These are phyloP conservation scores for Populus deltoides DNA, from an alignment of 345 rosid genomes.

Conservation along the genomic window DNA sequence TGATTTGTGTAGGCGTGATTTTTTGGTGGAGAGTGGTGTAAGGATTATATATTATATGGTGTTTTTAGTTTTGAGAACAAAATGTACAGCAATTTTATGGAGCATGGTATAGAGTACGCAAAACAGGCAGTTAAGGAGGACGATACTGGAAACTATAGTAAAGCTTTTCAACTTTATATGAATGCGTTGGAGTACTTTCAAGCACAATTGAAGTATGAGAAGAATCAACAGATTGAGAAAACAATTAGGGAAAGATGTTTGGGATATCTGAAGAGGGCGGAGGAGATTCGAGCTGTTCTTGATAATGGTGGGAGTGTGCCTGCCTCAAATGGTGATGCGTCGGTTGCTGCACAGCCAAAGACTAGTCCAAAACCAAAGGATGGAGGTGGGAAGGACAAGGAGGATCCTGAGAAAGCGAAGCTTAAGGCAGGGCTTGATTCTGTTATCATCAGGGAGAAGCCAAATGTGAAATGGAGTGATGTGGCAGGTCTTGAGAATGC, in stretches of 20 bases:
- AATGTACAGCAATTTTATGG: constrained; percentile 93
- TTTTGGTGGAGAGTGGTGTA: not conserved
- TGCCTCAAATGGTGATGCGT: constrained; percentile 52
- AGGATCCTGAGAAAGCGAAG: constrained; percentile 81
- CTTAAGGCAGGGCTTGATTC: constrained; percentile 77
- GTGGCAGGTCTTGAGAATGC: constrained; percentile 94
- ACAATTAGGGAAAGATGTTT: constrained; percentile 70
- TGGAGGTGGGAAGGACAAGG: constrained; percentile 52
- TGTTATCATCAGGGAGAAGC: constrained; percentile 79
- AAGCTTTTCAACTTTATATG: constrained; percentile 80
- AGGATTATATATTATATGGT: not conserved
- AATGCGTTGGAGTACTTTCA: constrained; percentile 88
- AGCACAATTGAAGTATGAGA: constrained; percentile 89
- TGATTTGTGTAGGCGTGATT: not conserved
- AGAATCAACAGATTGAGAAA: constrained; percentile 76
- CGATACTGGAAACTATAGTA: constrained; percentile 74
- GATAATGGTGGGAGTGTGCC: constrained; percentile 75
- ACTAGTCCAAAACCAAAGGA: constrained; percentile 51
- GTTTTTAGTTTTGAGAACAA: not conserved
- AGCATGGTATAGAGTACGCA: constrained; percentile 85
- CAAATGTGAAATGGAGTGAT: constrained; percentile 79
- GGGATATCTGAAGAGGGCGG: constrained; percentile 81
- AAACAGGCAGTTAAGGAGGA: constrained; percentile 85
- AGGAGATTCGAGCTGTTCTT: constrained; percentile 81
- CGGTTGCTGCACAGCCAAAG: constrained; percentile 59